phyloP scores from a whole-genome alignment of 305 asterid species.

The Fraxinus platypoda region DNA sequence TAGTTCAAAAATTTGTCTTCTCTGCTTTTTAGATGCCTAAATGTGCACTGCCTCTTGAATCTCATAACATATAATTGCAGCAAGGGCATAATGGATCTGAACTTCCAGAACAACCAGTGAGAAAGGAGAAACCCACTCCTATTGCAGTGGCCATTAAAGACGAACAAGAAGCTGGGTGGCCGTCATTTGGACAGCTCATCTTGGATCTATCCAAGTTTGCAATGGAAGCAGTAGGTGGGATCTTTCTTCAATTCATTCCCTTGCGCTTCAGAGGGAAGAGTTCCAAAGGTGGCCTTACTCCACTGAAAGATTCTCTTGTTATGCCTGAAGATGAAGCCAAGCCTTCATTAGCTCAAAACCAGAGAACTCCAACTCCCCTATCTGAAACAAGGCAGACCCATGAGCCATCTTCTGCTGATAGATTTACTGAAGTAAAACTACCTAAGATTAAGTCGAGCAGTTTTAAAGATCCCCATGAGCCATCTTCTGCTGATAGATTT shows the following conservation, averaged over 20 bases:
- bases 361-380: slow-evolving; percentile 54
- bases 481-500: slow-evolving; percentile 39
- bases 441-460: slow-evolving; percentile 54
- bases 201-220: slow-evolving; percentile 65
- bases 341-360: slow-evolving; percentile 51
- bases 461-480: slow-evolving; percentile 51
- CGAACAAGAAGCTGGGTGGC: slow-evolving; percentile 78
- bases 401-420: slow-evolving; percentile 37
- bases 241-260: slow-evolving; percentile 51
- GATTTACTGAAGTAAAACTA: slow-evolving; percentile 60
- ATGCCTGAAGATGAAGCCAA: slow-evolving; percentile 82
- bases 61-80: slow-evolving; percentile 35
- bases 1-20: neutral
- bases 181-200: slow-evolving; percentile 78
- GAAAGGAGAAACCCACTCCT: slow-evolving; percentile 47
- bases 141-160: slow-evolving; percentile 43
- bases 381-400: slow-evolving; percentile 62
- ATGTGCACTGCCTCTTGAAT: neutral
- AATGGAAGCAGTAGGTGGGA: slow-evolving; percentile 50
- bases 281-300: slow-evolving; percentile 60
- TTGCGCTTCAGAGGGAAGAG: slow-evolving; percentile 28
- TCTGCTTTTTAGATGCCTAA: neutral
- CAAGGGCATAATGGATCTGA: slow-evolving; percentile 35
- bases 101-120: slow-evolving; percentile 39
- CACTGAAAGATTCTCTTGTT: slow-evolving; percentile 72